These are phyloP conservation scores for Diphasiastrum complanatum DNA, from an alignment of 83 land plant species.

Conservation along the genomic window DNA sequence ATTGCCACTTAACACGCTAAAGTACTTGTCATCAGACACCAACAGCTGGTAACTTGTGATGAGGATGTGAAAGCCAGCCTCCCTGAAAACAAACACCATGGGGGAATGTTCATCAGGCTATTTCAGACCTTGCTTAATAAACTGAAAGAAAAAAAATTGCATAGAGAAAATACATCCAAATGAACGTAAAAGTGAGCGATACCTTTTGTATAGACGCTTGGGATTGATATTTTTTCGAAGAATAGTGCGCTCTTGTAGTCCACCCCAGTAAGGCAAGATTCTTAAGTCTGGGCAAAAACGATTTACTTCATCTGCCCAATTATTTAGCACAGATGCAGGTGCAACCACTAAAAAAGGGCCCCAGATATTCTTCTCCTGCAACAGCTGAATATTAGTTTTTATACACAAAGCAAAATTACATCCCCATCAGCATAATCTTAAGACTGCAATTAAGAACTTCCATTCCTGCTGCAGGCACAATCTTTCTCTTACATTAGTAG, in stretches of 20 bases:
- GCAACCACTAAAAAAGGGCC: slow-evolving; percentile 98
- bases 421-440: too few species aligned
- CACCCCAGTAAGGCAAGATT: slow-evolving; percentile 96
- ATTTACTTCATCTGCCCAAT: slow-evolving; percentile 94
- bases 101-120: too few species aligned
- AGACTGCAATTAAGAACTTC: too few species aligned
- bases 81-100: slow-evolving; percentile 41
- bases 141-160: not conserved
- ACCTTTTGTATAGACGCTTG: slow-evolving; percentile 86
- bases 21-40: slow-evolving; percentile 85
- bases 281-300: slow-evolving; percentile 92
- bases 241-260: slow-evolving; percentile 56
- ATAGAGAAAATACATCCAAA: not conserved
- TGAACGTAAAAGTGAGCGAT: too few species aligned
- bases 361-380: slow-evolving; percentile 98
- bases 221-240: slow-evolving; percentile 89
- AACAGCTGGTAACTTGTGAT: slow-evolving; percentile 94
- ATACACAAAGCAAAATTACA: too few species aligned
- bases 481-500: too few species aligned
- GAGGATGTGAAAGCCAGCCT: slow-evolving; percentile 82
- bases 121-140: too few species aligned
- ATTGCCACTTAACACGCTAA: slow-evolving; percentile 96
- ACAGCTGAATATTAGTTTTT: not conserved
- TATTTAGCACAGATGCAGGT: slow-evolving; percentile 90
- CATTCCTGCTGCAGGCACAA: too few species aligned